Conservation (phyloP, 352 stramenopile species). For the Globisporangium echinulatum region DNA sequence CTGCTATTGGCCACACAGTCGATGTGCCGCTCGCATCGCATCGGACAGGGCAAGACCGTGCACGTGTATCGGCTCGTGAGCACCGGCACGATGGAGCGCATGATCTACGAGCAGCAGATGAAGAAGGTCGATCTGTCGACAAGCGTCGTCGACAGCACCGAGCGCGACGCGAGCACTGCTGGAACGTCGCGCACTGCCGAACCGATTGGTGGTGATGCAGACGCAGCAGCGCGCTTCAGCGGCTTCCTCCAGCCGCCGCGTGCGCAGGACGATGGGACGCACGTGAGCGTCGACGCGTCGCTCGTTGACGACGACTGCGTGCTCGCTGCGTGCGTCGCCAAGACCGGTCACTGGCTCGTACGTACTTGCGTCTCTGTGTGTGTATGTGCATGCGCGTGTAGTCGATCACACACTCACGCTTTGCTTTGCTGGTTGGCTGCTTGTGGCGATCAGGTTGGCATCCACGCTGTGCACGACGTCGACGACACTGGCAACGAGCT, state of each 20-base stretch:
- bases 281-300: constrained; percentile 25
- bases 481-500: constrained; percentile 6
- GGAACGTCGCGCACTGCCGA: background rate
- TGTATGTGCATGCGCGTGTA: too few relatives aligned
- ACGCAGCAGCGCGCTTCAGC: constrained; percentile 22
- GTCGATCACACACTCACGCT: constrained; percentile 1
- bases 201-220: constrained; percentile 3
- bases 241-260: constrained; percentile 53
- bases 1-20: constrained; percentile 32
- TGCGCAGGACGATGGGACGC: constrained; percentile 21
- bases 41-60: constrained; percentile 85
- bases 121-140: constrained; percentile 81
- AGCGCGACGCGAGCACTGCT: constrained; percentile 14
- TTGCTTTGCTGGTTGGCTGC: constrained; percentile 3
- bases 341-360: constrained; percentile 57
- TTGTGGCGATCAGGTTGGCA: constrained; percentile 24
- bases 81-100: constrained; percentile 89
- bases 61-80: constrained; percentile 91
- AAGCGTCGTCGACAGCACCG: constrained; percentile 51
- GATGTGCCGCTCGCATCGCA: constrained; percentile 90
- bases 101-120: constrained; percentile 89
- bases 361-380: constrained; percentile 5
- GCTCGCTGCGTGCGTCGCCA: constrained; percentile 49
- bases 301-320: constrained; percentile 46
- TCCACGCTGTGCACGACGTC: constrained; percentile 35